Base-by-base conservation (phyloP, 192 early-diverging fungal species). In the Backusella tarrabulga region DNA sequence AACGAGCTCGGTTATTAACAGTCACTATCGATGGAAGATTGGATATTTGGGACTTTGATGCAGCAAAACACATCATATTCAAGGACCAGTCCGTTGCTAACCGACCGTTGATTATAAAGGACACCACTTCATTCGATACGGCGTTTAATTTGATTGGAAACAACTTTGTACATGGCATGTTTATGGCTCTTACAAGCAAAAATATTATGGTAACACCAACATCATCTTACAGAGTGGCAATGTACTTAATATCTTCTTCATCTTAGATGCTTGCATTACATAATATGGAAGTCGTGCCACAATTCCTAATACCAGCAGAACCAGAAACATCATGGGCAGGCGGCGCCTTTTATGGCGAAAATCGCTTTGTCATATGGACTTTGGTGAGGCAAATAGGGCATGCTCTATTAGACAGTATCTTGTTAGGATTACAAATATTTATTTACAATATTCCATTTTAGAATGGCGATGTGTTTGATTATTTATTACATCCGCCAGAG, bases 21-120 rank as follows among this genome's bases (percentile, higher is more conserved):
- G 72, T 83, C 0, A 85, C 86, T 3, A 73, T 85, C 6, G 83
- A 87, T 60, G 86, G 85, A 50, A 80, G 82, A 44, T 38, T 90
- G 4, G 83, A 85, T 40, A 68, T 87, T 32, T 90, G 89, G 89
- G 71, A 84, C 29, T 87, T 90, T 54, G 86, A 90, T 44, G 79
- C 81, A 12, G 68, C 68, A 17, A 88, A 80, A 7, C 71, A 85
- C 15, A 79, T 82, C 6, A 71, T 90, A 3, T 78, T 76, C 19
- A 90, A 87, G 67, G 79, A 83, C n/a, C 80, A 87, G 17, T 63
- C 74, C 7, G 77, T 79, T 23, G 26, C 41, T 1, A 41, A 76
- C 56, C 23, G 76, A 66, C 71, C 75, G 2, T 34, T 71, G 29
- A 29, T 72, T 23, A 42, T 36, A 32, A 68, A 73, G 32, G 75